Conservation (phyloP, 192 early-diverging fungal species). For the Obelidium mucronatum region DNA sequence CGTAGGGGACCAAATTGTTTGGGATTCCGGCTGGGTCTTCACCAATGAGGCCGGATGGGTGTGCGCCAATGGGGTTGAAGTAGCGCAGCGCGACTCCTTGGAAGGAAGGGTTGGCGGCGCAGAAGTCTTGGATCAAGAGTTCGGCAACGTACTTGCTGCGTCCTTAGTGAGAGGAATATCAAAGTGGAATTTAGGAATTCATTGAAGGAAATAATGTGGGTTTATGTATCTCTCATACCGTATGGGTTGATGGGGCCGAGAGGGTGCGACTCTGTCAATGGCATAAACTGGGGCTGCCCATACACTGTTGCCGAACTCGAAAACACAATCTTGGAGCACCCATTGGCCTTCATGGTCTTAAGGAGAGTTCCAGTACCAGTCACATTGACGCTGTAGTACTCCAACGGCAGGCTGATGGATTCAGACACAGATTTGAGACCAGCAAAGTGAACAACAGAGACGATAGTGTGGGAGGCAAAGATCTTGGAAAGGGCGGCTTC, state of each 20-base stretch:
- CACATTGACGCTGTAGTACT: slow-evolving; percentile 87
- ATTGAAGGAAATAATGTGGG: no score
- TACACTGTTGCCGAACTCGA: no score
- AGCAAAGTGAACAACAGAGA: slow-evolving; percentile 18
- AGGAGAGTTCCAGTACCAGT: slow-evolving; percentile 77
- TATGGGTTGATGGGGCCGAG: slow-evolving; percentile 64
- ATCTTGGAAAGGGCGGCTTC: no score
- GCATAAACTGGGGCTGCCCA: no score
- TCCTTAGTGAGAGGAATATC: slow-evolving; percentile 60
- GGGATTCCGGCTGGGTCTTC: slow-evolving; percentile 80
- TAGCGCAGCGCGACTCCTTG: slow-evolving; percentile 23
- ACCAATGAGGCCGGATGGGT: slow-evolving; percentile 84
- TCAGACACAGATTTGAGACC: slow-evolving; percentile 74
- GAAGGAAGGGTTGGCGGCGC: slow-evolving; percentile 3
- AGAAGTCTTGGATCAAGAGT: slow-evolving; percentile 63
- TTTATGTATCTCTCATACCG: no score
- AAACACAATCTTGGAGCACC: slow-evolving; percentile 75
- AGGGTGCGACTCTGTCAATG: no score
- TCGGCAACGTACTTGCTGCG: slow-evolving; percentile 86
- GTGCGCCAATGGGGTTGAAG: no score
- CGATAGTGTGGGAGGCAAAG: not conserved
- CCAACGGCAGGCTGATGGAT: slow-evolving; percentile 71
- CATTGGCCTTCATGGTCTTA: slow-evolving; percentile 72
- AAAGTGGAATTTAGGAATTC: not conserved
- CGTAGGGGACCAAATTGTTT: slow-evolving; percentile 87